Evolutionary conservation across 805 yeast genomes (phyloP).

Genomic region (Starmerella apis): DNA sequence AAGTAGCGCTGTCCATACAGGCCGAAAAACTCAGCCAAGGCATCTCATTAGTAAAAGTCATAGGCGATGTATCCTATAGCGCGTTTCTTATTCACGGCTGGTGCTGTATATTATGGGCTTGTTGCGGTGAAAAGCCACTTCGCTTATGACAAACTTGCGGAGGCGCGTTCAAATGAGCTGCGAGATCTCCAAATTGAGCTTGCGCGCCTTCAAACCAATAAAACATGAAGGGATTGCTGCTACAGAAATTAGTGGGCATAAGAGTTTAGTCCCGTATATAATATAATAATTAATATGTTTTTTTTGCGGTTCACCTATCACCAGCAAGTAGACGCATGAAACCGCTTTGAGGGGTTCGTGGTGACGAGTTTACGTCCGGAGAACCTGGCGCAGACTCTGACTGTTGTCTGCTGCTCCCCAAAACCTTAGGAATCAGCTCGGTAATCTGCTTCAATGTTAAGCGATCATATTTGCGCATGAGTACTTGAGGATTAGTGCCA

Average conservation of each 20-base stretch:
- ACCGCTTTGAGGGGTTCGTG: constrained; percentile 17
- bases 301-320: constrained; percentile 6
- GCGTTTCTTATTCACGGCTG: constrained; percentile 20
- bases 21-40: too few relatives aligned
- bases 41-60: not conserved
- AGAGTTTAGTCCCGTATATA: too few relatives aligned
- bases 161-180: constrained; percentile 12
- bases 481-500: constrained; percentile 43
- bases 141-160: constrained; percentile 10
- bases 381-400: constrained; percentile 15
- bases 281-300: too few relatives aligned
- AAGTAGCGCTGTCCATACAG: not conserved
- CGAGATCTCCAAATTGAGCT: constrained; percentile 13
- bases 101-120: constrained; percentile 25
- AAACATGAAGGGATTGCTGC: not conserved
- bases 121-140: constrained; percentile 21
- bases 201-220: constrained; percentile 4
- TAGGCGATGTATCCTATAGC: constrained; percentile 18
- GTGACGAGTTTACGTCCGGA: constrained; percentile 20
- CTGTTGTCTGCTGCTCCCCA: not conserved
- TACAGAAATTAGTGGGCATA: not conserved
- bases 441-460: constrained; percentile 56
- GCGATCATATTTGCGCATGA: constrained; percentile 62
- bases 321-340: constrained; percentile 24
- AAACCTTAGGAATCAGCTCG: constrained; percentile 19